A percentile compares a stretch with the other conserved stretches of the same genome.
Evolutionary conservation across 208 protist genomes (phyloP).

Genomic region (Naegleria gruberi): DNA sequence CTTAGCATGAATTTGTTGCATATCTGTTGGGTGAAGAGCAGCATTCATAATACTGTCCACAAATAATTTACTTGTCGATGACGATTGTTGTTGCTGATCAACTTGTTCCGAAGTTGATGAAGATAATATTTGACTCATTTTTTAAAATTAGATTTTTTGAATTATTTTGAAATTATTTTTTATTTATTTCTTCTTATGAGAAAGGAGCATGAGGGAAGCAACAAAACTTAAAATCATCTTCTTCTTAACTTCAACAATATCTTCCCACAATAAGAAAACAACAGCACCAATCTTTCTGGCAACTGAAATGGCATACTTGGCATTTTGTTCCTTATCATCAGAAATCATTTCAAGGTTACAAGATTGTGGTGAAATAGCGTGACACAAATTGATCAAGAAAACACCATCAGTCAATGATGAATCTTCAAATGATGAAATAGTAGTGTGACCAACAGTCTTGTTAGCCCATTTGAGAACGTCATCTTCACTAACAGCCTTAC

Average conservation of each 20-base stretch:
- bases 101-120: no score
- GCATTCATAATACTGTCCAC: not conserved
- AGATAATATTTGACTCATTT: no score
- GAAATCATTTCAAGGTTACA: constrained; percentile 47
- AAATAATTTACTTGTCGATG: not conserved
- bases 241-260: constrained; percentile 70
- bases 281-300: constrained; percentile 64
- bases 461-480: constrained; percentile 61
- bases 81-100: not conserved
- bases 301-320: constrained; percentile 64
- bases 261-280: constrained; percentile 66
- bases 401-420: constrained; percentile 29
- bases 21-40: not conserved
- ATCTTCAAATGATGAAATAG: constrained; percentile 61
- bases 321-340: constrained; percentile 54
- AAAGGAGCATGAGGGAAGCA: constrained; percentile 16
- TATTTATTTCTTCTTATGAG: no score
- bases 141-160: no score
- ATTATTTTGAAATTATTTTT: no score
- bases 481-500: constrained; percentile 48
- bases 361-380: constrained; percentile 45
- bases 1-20: not conserved
- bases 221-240: constrained; percentile 78
- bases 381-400: constrained; percentile 58
- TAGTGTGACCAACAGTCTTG: constrained; percentile 32